phyloP scores from a whole-genome alignment of 202 grass and related monocot genomes.

The Carex arenaria region DNA sequence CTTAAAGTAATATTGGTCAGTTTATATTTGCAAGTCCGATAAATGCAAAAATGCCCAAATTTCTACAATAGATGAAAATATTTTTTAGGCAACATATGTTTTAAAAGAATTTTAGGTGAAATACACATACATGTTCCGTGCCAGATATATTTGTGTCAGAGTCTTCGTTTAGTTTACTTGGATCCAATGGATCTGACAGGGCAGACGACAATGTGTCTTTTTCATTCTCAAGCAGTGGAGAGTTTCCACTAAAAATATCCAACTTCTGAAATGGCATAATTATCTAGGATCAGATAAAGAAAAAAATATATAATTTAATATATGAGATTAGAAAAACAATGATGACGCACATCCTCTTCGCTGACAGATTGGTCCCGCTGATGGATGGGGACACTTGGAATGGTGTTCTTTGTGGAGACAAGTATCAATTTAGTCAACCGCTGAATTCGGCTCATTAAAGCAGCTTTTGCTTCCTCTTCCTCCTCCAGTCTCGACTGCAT shows the following conservation, averaged over 20 bases:
- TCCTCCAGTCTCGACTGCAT: conserved; percentile 98
- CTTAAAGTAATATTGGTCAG: background rate
- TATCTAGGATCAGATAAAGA: conserved; percentile 18
- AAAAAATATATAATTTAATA: background rate
- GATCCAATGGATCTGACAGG: conserved; percentile 42
- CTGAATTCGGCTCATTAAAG: conserved; percentile 99
- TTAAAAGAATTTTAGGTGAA: background rate
- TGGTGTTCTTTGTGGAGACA: conserved; percentile 90
- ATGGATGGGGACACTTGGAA: conserved; percentile 57
- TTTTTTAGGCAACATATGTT: background rate
- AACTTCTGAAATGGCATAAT: conserved; percentile 54
- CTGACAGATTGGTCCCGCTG: conserved; percentile 45
- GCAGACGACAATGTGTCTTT: conserved; percentile 42
- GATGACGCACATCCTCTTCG: conserved; percentile 63
- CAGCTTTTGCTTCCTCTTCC: conserved; percentile 99
- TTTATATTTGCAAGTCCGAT: background rate
- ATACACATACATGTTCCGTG: conserved; percentile 26
- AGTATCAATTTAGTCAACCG: conserved; percentile 96
- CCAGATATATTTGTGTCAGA: conserved; percentile 46
- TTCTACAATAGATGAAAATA: background rate
- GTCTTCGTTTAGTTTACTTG: conserved; percentile 41
- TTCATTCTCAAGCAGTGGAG: conserved; percentile 51
- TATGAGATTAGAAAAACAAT: conserved; percentile 8
- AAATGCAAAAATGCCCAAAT: background rate
- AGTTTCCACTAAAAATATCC: conserved; percentile 53